Base-by-base conservation (phyloP, 371 early-diverging fungal genomes). In the Mortierella sp. region DNA sequence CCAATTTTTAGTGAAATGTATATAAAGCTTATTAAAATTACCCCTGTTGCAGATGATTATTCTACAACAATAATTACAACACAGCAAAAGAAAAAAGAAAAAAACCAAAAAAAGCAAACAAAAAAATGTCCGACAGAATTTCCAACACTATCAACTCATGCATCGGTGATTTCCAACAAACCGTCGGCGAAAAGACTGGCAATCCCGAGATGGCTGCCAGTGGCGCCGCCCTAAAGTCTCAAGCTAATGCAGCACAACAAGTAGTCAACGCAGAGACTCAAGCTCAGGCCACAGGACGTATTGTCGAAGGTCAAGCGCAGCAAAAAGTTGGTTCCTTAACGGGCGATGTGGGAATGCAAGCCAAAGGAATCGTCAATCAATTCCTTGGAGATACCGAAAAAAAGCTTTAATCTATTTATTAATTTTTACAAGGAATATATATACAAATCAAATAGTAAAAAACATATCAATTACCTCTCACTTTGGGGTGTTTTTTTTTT, bases 341-440 rank as follows among this genome's bases (percentile, higher is more conserved):
- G 13, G 85, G 83, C 35, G 85, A 88, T 31, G 81, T 76, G 29
- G 45, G 66, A 34, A 61, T 84, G 75, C 60, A 85, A 66, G 69
- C 83, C 34, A 68, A 83, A 61, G 87, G 86, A 5, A 60, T 75
- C n/a, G 61, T 81, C 35, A 84, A 85, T 68, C 75, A 76, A 23
- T 73, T 64, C 26, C 59, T 79, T 26, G 89, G 89, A 26, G 64
- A 83, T n/a, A 73, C 75, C 29, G 63, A 76, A 35, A 66, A 58
- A 23, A 66, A 37, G 9, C 61, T 68, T 12, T 67, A 70, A 58
- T 5, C 1, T 6, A 45, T n/a, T n/a, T n/a, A n/a, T n/a, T n/a
- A n/a, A n/a, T n/a, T n/a, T n/a, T n/a, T n/a, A n/a, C n/a, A n/a
- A n/a, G n/a, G n/a, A n/a, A n/a, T n/a, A n/a, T n/a, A n/a, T n/a